Percentiles rank a stretch among this genome's conserved stretches.
These are phyloP conservation scores for Pleurotus ostreatus DNA, from an alignment of 768 basidiomycete genomes.

Conservation along the genomic window DNA sequence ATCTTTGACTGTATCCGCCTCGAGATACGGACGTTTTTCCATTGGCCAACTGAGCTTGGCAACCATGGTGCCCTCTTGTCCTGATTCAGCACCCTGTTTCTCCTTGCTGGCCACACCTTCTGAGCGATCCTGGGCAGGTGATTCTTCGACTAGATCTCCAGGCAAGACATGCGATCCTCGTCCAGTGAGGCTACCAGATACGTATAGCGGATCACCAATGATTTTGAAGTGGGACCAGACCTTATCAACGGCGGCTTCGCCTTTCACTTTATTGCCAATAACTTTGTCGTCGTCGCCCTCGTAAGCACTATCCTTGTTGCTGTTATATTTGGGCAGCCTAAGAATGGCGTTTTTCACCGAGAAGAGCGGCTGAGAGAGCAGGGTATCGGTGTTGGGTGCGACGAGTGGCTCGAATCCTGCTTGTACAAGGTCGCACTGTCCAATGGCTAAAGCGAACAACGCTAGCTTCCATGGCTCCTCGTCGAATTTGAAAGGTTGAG, in stretches of 20 bases:
- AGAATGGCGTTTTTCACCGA: too few relatives aligned
- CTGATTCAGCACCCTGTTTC: not conserved
- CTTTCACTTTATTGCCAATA: not conserved
- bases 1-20: conserved; percentile 9
- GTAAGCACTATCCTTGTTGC: too few relatives aligned
- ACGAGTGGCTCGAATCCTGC: not conserved
- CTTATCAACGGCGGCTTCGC: not conserved
- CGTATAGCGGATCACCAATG: conserved; percentile 3
- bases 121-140: too few relatives aligned
- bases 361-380: too few relatives aligned
- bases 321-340: too few relatives aligned
- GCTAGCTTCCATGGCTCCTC: not conserved
- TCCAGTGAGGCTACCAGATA: conserved; percentile 12
- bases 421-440: not conserved
- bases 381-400: too few relatives aligned
- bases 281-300: too few relatives aligned
- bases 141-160: not conserved
- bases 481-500: not conserved
- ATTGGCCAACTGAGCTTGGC: conserved; percentile 17
- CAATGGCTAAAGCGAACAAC: not conserved
- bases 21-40: not conserved
- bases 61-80: not conserved
- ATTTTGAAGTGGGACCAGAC: not conserved
- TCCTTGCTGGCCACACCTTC: too few relatives aligned
- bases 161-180: conserved; percentile 15